Evolutionary conservation across 495 filamentous ascomycete species (phyloP).

Genomic region (Hypoxylon lienhwacheense): DNA sequence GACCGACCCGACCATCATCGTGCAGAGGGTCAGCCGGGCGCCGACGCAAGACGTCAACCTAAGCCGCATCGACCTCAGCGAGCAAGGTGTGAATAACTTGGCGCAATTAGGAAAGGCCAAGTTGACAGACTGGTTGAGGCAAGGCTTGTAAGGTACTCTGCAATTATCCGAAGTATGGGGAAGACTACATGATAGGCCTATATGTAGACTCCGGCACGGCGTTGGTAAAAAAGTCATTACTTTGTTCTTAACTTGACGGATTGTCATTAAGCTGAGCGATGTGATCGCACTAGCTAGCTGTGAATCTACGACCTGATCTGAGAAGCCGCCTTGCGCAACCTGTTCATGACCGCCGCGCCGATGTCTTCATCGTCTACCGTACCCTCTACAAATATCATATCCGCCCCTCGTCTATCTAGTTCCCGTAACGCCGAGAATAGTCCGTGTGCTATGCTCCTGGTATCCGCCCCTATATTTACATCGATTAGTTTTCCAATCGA

Average conservation of each 20-base stretch:
- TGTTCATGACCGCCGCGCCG: slow-evolving; percentile 95
- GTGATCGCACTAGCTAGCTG: slow-evolving; percentile 4
- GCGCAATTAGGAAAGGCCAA: slow-evolving; percentile 95
- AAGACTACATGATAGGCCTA: slow-evolving; percentile 13
- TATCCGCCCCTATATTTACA: slow-evolving; percentile 66
- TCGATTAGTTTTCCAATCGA: slow-evolving; percentile 51
- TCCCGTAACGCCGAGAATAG: slow-evolving; percentile 86
- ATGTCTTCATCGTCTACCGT: slow-evolving; percentile 79
- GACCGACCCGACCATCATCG: slow-evolving; percentile 90
- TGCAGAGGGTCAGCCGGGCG: slow-evolving; percentile 84
- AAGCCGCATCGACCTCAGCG: slow-evolving; percentile 90
- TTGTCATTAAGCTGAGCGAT: slow-evolving; percentile 22
- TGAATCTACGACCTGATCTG: slow-evolving; percentile 51
- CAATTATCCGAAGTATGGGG: slow-evolving; percentile 7
- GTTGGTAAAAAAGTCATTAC: slow-evolving; percentile 38
- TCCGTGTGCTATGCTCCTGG: slow-evolving; percentile 74
- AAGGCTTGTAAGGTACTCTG: slow-evolving; percentile 60
- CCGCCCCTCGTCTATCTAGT: slow-evolving; percentile 75
- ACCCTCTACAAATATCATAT: slow-evolving; percentile 90
- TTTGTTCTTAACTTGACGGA: slow-evolving; percentile 32
- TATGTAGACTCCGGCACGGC: slow-evolving; percentile 32
- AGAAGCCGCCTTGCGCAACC: slow-evolving; percentile 83
- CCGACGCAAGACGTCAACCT: slow-evolving; percentile 90
- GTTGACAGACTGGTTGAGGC: slow-evolving; percentile 86
- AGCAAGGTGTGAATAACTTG: slow-evolving; percentile 92